These are phyloP conservation scores for Talaromyces sp. DNA, from an alignment of 2,329 filamentous ascomycete genomes.

Conservation along the genomic window DNA sequence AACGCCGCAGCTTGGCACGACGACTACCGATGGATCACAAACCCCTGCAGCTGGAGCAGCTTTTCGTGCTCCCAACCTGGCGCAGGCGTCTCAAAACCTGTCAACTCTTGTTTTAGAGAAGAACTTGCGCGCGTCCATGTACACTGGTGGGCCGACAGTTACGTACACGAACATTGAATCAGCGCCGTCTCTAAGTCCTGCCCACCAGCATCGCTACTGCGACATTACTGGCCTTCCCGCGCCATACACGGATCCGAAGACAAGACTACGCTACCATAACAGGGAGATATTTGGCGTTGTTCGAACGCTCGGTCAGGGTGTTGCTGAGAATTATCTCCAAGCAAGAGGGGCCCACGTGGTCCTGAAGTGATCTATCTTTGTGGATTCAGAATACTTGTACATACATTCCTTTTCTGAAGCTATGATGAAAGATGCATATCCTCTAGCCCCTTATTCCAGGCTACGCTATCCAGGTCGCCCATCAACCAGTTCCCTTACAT, in stretches of 20 bases:
- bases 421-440: not conserved
- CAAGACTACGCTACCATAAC: constrained; percentile 85
- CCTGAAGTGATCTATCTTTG: constrained; percentile 58
- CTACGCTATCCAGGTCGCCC: not conserved
- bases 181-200: constrained; percentile 74
- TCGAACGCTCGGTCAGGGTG: constrained; percentile 72
- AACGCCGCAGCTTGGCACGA: constrained; percentile 53
- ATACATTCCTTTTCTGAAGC: not conserved
- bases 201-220: constrained; percentile 84
- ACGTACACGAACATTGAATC: constrained; percentile 98
- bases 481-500: not conserved
- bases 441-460: not conserved
- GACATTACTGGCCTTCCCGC: constrained; percentile 92
- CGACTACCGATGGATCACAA: constrained; percentile 35
- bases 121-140: constrained; percentile 50
- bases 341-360: constrained; percentile 89
- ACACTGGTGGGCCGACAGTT: constrained; percentile 56
- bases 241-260: constrained; percentile 92
- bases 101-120: constrained; percentile 87
- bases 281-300: constrained; percentile 86
- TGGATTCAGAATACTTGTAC: not conserved
- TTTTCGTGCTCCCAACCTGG: constrained; percentile 61
- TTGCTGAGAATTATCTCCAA: constrained; percentile 83
- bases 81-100: constrained; percentile 81
- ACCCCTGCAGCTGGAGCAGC: constrained; percentile 43